A percentile compares a stretch with the other conserved stretches of the same genome.
Conservation (phyloP, 371 early-diverging fungal species). For the Zancudomyces culisetae region DNA sequence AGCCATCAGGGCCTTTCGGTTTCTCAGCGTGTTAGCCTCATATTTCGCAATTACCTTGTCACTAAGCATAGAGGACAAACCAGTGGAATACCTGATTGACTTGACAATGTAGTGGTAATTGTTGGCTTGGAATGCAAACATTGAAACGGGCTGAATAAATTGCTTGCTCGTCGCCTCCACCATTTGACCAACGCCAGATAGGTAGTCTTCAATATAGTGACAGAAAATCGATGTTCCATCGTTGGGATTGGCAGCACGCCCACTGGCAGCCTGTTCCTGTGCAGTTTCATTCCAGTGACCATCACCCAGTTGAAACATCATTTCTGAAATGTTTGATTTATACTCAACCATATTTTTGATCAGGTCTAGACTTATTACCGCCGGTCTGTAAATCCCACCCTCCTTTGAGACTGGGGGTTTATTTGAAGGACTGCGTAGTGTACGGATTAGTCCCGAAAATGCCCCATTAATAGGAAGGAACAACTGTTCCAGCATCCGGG, state of each 20-base stretch:
- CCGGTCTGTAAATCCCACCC: constrained; percentile 21
- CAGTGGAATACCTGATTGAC: constrained; percentile 17
- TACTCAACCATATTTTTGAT: constrained; percentile 13
- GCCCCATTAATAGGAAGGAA: constrained; percentile 12
- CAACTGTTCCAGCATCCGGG: constrained; percentile 12
- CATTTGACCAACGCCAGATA: constrained; percentile 16
- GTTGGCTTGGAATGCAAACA: constrained; percentile 24
- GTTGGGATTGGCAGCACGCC: constrained; percentile 18
- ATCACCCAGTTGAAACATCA: constrained; percentile 22
- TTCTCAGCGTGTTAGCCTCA: constrained; percentile 17
- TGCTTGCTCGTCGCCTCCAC: constrained; percentile 20
- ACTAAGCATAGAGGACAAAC: constrained; percentile 15
- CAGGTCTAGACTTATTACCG: constrained; percentile 7
- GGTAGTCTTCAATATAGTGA: constrained; percentile 21
- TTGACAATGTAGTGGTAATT: constrained; percentile 22
- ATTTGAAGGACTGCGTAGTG: constrained; percentile 13
- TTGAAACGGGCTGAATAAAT: constrained; percentile 18
- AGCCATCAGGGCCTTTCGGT: constrained; percentile 18
- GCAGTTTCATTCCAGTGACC: constrained; percentile 21
- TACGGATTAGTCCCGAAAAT: constrained; percentile 11
- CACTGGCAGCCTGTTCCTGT: constrained; percentile 6
- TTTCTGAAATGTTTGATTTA: constrained; percentile 15
- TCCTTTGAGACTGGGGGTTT: constrained; percentile 17
- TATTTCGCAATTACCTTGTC: constrained; percentile 13
- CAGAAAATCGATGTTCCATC: constrained; percentile 22